Evolutionary conservation across 352 stramenopile species (phyloP).

Genomic region (Pythium rhizo-oryzae): DNA sequence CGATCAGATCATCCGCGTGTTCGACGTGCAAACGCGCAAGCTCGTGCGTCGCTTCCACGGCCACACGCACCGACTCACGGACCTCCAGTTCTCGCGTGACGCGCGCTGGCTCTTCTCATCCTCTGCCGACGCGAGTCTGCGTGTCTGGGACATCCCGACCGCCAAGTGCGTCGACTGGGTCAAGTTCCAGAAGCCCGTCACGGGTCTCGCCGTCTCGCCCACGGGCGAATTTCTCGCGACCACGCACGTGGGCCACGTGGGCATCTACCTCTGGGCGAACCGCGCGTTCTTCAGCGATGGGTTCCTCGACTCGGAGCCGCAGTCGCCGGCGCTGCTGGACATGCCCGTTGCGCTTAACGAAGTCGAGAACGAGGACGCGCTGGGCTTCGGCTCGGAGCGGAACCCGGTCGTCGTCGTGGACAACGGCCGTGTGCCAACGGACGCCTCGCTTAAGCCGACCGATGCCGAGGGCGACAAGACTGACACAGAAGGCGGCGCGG

Average conservation of each 20-base stretch:
- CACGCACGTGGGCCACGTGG: conserved; percentile 90
- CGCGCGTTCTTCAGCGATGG: conserved; percentile 93
- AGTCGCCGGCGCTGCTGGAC: conserved; percentile 85
- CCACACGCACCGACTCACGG: conserved; percentile 85
- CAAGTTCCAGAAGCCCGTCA: conserved; percentile 91
- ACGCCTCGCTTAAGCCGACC: background rate
- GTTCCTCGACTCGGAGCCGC: conserved; percentile 78
- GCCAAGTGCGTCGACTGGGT: conserved; percentile 96
- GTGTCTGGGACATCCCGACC: conserved; percentile 95
- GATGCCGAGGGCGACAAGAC: conserved; percentile 33
- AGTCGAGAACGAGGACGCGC: conserved; percentile 68
- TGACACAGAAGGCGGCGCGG: conserved; percentile 34
- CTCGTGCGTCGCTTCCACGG: conserved; percentile 88
- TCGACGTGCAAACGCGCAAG: conserved; percentile 84
- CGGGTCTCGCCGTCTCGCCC: conserved; percentile 91
- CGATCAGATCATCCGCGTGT: conserved; percentile 87
- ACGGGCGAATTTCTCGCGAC: conserved; percentile 97
- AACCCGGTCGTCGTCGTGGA: conserved; percentile 45
- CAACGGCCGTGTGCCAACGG: background rate
- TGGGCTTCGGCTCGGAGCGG: conserved; percentile 52
- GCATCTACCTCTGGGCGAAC: conserved; percentile 96
- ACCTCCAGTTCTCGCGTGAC: conserved; percentile 90
- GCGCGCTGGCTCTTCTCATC: conserved; percentile 89
- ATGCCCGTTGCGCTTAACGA: conserved; percentile 91
- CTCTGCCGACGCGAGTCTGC: conserved; percentile 84